Conservation (phyloP, 1,284 basidiomycete species). For the Sphaerobolus stellatus region DNA sequence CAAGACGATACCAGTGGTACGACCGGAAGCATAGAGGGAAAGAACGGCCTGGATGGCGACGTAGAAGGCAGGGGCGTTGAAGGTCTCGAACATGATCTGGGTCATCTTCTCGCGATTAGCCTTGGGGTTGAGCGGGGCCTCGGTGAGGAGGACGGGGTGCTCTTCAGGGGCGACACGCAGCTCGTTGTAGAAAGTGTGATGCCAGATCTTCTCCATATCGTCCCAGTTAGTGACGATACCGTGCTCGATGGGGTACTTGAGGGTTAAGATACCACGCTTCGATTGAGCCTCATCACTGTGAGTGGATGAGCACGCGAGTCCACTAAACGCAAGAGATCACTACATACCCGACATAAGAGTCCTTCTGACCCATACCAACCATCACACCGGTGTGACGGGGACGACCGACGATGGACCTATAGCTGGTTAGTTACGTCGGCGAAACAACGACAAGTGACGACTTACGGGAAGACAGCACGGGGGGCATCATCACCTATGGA, state of each 20-base stretch:
- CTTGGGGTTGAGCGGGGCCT: constrained; percentile 91
- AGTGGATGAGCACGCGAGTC: background rate
- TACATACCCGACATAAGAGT: constrained; percentile 80
- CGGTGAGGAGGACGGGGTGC: constrained; percentile 90
- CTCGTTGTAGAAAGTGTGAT: constrained; percentile 89
- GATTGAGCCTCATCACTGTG: constrained; percentile 89
- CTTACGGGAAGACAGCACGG: constrained; percentile 71
- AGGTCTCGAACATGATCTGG: constrained; percentile 97
- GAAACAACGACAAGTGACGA: constrained; percentile 13
- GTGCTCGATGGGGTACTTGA: constrained; percentile 84
- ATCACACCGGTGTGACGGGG: constrained; percentile 93
- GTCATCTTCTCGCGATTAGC: constrained; percentile 97
- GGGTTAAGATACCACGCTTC: constrained; percentile 92
- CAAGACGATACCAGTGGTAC: constrained; percentile 90
- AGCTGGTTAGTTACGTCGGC: background rate
- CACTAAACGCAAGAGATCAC: constrained; percentile 4
- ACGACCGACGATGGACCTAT: constrained; percentile 88
- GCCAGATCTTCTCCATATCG: constrained; percentile 96
- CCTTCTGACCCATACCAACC: constrained; percentile 88
- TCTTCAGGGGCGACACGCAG: constrained; percentile 83
- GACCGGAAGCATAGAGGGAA: constrained; percentile 90
- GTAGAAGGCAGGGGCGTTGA: constrained; percentile 95
- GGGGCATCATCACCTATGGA: constrained; percentile 70
- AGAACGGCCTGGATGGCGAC: constrained; percentile 92
- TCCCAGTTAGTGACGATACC: constrained; percentile 97